Evolutionary conservation across 2,329 filamentous ascomycete species (phyloP).

Genomic region (Pezicula neosporulosa): DNA sequence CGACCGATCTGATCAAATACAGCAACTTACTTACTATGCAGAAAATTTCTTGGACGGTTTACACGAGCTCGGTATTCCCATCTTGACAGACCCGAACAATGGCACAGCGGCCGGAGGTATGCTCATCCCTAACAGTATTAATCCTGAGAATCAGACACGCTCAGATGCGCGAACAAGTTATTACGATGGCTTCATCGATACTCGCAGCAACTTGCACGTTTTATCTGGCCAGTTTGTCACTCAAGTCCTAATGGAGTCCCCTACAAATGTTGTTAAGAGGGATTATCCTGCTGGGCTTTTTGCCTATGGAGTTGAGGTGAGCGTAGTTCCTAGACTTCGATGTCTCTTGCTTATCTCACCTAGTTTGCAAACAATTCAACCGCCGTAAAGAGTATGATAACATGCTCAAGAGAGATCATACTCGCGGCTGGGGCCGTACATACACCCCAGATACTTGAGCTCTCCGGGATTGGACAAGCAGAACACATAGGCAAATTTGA

Average conservation of each 20-base stretch:
- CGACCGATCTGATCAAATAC: background rate
- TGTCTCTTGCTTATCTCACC: constrained; percentile 6
- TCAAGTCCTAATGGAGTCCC: constrained; percentile 26
- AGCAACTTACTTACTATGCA: constrained; percentile 13
- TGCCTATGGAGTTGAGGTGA: constrained; percentile 36
- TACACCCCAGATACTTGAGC: constrained; percentile 9
- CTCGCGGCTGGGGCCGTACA: constrained; percentile 29
- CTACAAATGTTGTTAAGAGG: constrained; percentile 8
- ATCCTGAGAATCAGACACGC: constrained; percentile 35
- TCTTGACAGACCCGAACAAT: constrained; percentile 32
- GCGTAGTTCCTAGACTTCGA: constrained; percentile 4
- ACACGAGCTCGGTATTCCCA: constrained; percentile 32
- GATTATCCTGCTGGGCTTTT: constrained; percentile 7
- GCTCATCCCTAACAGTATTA: constrained; percentile 35
- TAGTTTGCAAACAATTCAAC: too few relatives aligned
- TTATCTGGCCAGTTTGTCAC: constrained; percentile 36
- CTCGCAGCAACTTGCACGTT: constrained; percentile 36
- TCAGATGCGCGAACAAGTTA: constrained; percentile 38
- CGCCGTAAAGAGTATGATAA: too few relatives aligned
- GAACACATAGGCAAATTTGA: constrained; percentile 23
- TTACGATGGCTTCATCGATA: constrained; percentile 30
- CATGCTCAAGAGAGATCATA: constrained; percentile 26
- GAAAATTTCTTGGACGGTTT: constrained; percentile 35
- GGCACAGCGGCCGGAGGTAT: constrained; percentile 33
- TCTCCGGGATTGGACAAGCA: constrained; percentile 19